Evolutionary conservation across 164 flowering plant species (phyloP), one percentile per base, ranked within the genome.

Genomic region (Chimonanthus salicifolius): DNA sequence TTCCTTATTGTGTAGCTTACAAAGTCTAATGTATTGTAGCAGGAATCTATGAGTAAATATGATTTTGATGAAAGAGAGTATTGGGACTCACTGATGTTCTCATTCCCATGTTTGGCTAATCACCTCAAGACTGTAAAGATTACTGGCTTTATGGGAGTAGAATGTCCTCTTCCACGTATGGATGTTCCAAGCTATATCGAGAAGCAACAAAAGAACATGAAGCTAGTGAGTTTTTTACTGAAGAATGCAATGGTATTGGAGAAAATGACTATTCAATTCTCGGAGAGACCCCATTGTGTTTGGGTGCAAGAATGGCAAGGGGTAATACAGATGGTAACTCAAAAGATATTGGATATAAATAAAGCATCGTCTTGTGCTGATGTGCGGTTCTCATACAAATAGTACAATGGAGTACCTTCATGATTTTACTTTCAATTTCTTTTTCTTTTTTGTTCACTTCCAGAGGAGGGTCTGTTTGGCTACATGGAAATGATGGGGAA

Each of bases 161-260:
- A 20, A 33, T 13, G 66, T 18, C 21, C 18, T 16, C 5, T 7
- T 18, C 66, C 44, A 16, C 21, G 45, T 21, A 63, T 21, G 6
- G 18, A 18, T 2, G 9, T n/a, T 7, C 0, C 8, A n/a, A 18
- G 44, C 44, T 7, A 33, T 33, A 33, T 21, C 66, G 9, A 45
- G 2, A 45, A 10, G 21, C 10, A 44, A 46, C 15, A 43, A 5
- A 45, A 15, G 13, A 15, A 46, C 5, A 44, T 44, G 11, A 66
- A 11, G 69, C 69, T 66, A 45, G 69, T 66, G 20, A 66, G 45
- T 11, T 66, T 66, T 66, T 66, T 66, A n/a, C 47, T 66, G 47
- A 66, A 66, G 16, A 66, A 66, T 66, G 47, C 69, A 8, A 44
- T 46, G 49, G 69, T 66, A 43, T 45, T 66, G 15, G 48, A 66